Percentiles rank a stretch among this genome's conserved stretches.
Evolutionary conservation across 768 basidiomycete species (phyloP).

Genomic region (Amanita polypyramis): DNA sequence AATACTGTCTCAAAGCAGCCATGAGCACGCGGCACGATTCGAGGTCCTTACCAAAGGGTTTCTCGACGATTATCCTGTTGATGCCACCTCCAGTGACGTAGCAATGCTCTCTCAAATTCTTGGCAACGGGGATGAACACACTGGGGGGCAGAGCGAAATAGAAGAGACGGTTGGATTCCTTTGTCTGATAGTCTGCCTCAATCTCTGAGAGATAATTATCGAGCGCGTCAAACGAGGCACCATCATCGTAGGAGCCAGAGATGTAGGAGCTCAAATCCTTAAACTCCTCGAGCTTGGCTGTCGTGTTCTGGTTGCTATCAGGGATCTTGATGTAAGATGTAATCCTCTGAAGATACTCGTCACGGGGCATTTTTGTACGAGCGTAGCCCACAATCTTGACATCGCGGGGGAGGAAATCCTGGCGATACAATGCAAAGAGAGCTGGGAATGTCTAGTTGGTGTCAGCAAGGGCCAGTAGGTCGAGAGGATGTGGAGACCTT

Average conservation of each 20-base stretch:
- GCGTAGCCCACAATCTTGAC: slow-evolving; percentile 94
- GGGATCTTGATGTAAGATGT: slow-evolving; percentile 80
- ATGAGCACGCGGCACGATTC: slow-evolving; percentile 77
- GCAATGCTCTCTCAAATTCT: slow-evolving; percentile 72
- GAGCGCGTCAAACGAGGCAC: slow-evolving; percentile 65
- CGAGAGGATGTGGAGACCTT: slow-evolving; percentile 42
- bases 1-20: slow-evolving; percentile 68
- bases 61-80: slow-evolving; percentile 95
- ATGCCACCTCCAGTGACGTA: slow-evolving; percentile 58
- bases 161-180: slow-evolving; percentile 76
- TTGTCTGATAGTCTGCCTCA: slow-evolving; percentile 57
- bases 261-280: slow-evolving; percentile 74
- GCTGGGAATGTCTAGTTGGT: slow-evolving; percentile 83
- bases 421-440: slow-evolving; percentile 79
- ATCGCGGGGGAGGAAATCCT: slow-evolving; percentile 71
- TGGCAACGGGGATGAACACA: slow-evolving; percentile 86
- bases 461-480: not conserved
- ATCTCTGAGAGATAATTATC: slow-evolving; percentile 68
- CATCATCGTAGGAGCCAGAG: slow-evolving; percentile 83
- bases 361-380: slow-evolving; percentile 84
- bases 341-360: slow-evolving; percentile 77
- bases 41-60: slow-evolving; percentile 95
- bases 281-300: slow-evolving; percentile 70
- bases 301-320: slow-evolving; percentile 47
- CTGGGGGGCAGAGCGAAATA: slow-evolving; percentile 97